These are phyloP conservation scores for Aspergillus oerlinghausenensis DNA, from an alignment of 2,329 filamentous ascomycete species.

Conservation along the genomic window DNA sequence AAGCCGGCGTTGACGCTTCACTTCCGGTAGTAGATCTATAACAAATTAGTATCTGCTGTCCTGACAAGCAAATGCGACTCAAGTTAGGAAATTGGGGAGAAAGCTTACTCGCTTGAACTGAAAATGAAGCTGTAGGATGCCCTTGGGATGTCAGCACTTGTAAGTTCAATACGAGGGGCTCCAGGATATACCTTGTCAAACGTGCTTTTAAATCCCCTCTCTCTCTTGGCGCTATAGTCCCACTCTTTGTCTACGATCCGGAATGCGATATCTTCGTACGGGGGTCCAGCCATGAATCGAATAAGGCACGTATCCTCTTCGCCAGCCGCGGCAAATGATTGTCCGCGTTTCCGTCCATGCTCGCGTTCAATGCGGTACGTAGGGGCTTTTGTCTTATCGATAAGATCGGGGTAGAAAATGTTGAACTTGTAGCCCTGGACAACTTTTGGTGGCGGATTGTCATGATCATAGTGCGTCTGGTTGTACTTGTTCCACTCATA, in stretches of 20 bases:
- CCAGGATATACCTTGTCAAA: slow-evolving; percentile 80
- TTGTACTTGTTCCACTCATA: slow-evolving; percentile 99
- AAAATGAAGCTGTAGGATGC: slow-evolving; percentile 93
- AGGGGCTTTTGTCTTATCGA: slow-evolving; percentile 89
- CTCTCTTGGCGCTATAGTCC: slow-evolving; percentile 95
- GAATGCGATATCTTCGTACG: slow-evolving; percentile 96
- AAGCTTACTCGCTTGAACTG: slow-evolving; percentile 88
- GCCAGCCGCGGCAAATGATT: slow-evolving; percentile 88
- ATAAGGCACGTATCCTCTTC: slow-evolving; percentile 97
- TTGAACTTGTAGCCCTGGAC: slow-evolving; percentile 99
- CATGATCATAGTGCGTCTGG: slow-evolving; percentile 97
- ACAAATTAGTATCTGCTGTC: slow-evolving; percentile 3
- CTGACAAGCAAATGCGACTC: slow-evolving; percentile 2
- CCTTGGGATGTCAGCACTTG: slow-evolving; percentile 48
- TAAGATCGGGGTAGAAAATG: slow-evolving; percentile 96
- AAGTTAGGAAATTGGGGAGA: not conserved
- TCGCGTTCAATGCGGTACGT: slow-evolving; percentile 96
- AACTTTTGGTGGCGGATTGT: slow-evolving; percentile 95
- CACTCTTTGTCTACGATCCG: slow-evolving; percentile 97
- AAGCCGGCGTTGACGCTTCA: slow-evolving; percentile 22
- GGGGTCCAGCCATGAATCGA: slow-evolving; percentile 88
- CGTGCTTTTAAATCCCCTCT: slow-evolving; percentile 90
- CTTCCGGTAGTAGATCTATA: slow-evolving; percentile 47
- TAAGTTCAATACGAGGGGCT: not conserved
- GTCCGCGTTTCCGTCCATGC: slow-evolving; percentile 79